Evolutionary conservation across 345 rosid genomes (phyloP).

Genomic region (Gossypium rotundifolium): DNA sequence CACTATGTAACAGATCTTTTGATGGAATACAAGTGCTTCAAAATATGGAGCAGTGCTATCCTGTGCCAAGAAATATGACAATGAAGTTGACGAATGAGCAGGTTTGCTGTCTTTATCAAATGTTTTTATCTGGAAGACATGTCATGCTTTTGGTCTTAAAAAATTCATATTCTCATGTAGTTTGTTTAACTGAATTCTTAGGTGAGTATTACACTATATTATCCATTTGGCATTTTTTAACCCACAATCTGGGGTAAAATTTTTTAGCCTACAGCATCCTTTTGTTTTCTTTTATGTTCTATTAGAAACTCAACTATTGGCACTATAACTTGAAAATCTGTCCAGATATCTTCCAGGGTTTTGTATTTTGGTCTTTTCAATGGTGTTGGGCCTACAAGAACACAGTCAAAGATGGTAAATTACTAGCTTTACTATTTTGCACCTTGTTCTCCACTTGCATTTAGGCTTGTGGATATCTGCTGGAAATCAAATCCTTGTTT

Average conservation of each 20-base stretch:
- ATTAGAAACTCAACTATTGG: background rate
- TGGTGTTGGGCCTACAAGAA: constrained; percentile 75
- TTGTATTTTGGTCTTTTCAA: constrained; percentile 92
- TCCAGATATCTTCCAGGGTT: constrained; percentile 78
- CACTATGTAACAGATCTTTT: constrained; percentile 52
- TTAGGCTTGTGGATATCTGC: background rate
- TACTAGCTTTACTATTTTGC: background rate
- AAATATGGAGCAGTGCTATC: constrained; percentile 72
- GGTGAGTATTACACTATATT: background rate
- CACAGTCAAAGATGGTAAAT: constrained; percentile 88
- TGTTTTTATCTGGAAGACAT: background rate
- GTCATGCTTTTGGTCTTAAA: background rate
- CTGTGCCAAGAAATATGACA: constrained; percentile 64
- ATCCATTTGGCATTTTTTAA: background rate
- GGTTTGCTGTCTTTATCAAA: constrained; percentile 30
- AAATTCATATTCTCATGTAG: background rate
- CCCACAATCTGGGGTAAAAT: background rate
- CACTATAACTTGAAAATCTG: background rate
- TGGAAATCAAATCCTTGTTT: background rate
- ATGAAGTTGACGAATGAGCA: constrained; percentile 75
- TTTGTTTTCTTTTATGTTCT: background rate
- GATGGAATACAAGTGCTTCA: constrained; percentile 41
- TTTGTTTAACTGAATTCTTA: background rate
- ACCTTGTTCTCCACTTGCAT: constrained; percentile 6
- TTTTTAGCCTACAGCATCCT: background rate